Conservation (phyloP, 2,329 filamentous ascomycete genomes). For the Macrophomina tecta region DNA sequence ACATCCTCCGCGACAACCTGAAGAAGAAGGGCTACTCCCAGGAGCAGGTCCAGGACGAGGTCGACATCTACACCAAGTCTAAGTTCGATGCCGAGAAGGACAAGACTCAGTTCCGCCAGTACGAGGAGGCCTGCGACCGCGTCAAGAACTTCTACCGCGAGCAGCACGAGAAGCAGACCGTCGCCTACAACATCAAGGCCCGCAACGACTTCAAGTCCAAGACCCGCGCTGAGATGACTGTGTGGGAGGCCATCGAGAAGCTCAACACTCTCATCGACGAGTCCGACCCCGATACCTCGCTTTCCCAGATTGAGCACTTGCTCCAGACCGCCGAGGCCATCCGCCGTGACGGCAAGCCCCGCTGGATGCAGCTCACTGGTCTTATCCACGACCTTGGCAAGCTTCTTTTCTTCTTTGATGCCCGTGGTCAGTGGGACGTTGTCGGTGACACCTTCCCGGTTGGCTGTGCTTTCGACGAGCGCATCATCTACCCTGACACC, state of each 20-base stretch:
- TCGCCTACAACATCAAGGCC: constrained; percentile 83
- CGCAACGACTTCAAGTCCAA: constrained; percentile 73
- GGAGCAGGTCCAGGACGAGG: constrained; percentile 53
- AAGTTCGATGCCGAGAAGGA: constrained; percentile 77
- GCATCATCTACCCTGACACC: constrained; percentile 81
- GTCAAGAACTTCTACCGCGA: constrained; percentile 87
- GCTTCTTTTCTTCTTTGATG: constrained; percentile 79
- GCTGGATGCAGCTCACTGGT: constrained; percentile 81
- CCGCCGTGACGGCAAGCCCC: constrained; percentile 79
- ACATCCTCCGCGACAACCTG: constrained; percentile 63
- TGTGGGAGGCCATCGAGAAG: constrained; percentile 93
- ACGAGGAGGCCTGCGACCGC: constrained; percentile 80
- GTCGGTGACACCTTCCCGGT: constrained; percentile 87
- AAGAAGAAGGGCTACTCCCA: constrained; percentile 55
- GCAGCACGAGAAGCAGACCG: constrained; percentile 73
- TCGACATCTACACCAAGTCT: constrained; percentile 62
- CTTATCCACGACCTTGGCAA: constrained; percentile 83
- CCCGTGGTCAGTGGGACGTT: constrained; percentile 91
- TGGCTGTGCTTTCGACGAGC: constrained; percentile 74
- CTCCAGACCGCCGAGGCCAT: constrained; percentile 90
- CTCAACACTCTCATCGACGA: constrained; percentile 90
- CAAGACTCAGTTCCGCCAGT: constrained; percentile 81
- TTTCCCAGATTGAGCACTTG: constrained; percentile 88
- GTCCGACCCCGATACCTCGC: constrained; percentile 85
- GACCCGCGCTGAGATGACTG: constrained; percentile 75